Base-by-base conservation (phyloP, 768 basidiomycete species). In the Mycena leptocephala region DNA sequence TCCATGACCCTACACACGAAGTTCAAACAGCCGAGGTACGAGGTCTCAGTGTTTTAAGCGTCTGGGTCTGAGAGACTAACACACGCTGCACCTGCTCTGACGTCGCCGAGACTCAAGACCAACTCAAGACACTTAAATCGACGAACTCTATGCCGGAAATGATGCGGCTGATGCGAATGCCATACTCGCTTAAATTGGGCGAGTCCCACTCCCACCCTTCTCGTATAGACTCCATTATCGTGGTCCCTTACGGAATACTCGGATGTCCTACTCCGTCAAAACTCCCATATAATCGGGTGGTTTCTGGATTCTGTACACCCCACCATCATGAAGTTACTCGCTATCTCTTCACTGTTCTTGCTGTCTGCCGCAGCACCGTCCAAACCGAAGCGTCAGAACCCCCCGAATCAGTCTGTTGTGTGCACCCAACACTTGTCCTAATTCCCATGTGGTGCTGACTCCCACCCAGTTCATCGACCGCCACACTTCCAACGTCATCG, bases 401-500 rank as follows among this genome's bases (percentile, higher is more conserved):
- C 63, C n/a, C 63, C 63, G 43, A 64, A 64, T 48, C 63, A 64
- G 30, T 64, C 63, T 48, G 63, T 64, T 9, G 63, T 64, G 39
- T 32, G 63, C 43, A 9, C 61, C 61, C 26, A 24, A 18, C 63
- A 24, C n/a, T 32, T 43, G 39, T 64, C 30, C 14, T 8, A n/a
- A 46, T 43, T 46, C n/a, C 58, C 14, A 59, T n/a, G 63, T 41
- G 5, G 22, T 20, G 20, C 63, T 64, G 24, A 48, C 35, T 43
- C 41, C 43, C 37, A 41, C 5, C n/a, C 72, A 93, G 92, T 84
- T 89, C 59, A 79, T 92, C 43, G 85, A 91, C 68, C 90, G 90
- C 28, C 86, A 82, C 16, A 82, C 86, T 1, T 90, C 90, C 72
- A 87, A 88, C n/a, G 92, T 92, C 13, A 81, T 92, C 10, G 89